Percentiles rank a stretch among this genome's conserved stretches.
These are phyloP conservation scores for Verticillium dahliae DNA, from an alignment of 2,329 filamentous ascomycete species.

Conservation along the genomic window DNA sequence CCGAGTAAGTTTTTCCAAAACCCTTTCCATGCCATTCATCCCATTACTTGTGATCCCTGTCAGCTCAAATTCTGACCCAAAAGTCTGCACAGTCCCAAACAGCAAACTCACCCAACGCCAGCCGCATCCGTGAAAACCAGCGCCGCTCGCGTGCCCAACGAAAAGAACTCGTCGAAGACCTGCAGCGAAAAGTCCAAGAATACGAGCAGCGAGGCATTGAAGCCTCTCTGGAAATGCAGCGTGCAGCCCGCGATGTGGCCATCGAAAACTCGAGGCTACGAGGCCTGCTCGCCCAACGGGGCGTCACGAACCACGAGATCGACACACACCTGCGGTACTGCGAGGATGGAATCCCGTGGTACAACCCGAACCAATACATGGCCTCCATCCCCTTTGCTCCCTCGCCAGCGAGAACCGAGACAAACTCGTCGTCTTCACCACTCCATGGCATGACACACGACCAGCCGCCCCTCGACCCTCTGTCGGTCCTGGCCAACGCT, in stretches of 20 bases:
- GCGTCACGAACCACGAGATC: slow-evolving; percentile 29
- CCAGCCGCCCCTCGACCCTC: slow-evolving; percentile 20
- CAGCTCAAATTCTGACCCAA: background rate
- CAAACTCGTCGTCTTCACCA: background rate
- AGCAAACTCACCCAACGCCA: slow-evolving; percentile 8
- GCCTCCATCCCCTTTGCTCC: background rate
- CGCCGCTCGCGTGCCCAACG: slow-evolving; percentile 44
- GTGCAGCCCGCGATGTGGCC: slow-evolving; percentile 41
- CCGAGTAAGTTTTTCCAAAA: slow-evolving; percentile 5
- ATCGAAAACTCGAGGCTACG: slow-evolving; percentile 40
- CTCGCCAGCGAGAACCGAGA: slow-evolving; percentile 1
- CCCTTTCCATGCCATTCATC: background rate
- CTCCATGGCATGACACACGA: background rate
- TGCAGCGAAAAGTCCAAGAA: slow-evolving; percentile 38
- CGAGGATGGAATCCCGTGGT: slow-evolving; percentile 16
- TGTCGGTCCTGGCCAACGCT: slow-evolving; percentile 30
- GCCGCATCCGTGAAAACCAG: slow-evolving; percentile 44
- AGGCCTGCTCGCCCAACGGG: slow-evolving; percentile 31
- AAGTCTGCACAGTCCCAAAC: background rate
- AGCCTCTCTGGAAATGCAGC: slow-evolving; percentile 48
- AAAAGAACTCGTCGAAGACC: slow-evolving; percentile 39
- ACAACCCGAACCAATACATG: background rate
- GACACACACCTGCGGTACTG: slow-evolving; percentile 31
- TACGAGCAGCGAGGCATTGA: slow-evolving; percentile 41
- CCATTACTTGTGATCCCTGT: background rate